Evolutionary conservation across 805 yeast genomes (phyloP).

Genomic region (Yarrowia porcina): DNA sequence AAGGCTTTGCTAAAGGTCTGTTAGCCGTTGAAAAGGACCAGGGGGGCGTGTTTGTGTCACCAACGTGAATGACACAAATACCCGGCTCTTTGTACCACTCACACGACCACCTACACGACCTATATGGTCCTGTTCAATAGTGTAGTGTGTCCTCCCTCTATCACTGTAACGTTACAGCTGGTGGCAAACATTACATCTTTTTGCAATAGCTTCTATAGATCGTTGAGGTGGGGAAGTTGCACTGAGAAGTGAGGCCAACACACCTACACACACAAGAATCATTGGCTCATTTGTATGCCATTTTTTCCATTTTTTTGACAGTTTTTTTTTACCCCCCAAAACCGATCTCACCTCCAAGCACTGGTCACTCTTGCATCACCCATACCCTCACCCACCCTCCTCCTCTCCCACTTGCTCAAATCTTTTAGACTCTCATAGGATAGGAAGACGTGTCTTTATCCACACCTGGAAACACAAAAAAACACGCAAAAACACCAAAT

Average conservation of each 20-base stretch:
- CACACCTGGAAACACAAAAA: too few species aligned
- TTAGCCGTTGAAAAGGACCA: neutral
- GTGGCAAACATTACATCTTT: too few species aligned
- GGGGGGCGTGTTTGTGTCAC: too few species aligned
- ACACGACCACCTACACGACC: too few species aligned
- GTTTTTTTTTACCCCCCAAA: neutral
- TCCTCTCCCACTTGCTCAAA: too few species aligned
- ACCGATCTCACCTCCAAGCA: too few species aligned
- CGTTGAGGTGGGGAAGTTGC: neutral
- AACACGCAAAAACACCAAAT: neutral
- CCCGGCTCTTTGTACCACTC: neutral
- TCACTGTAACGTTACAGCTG: constrained; percentile 8
- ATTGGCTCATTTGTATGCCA: neutral
- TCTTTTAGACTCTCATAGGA: neutral
- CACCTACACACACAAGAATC: too few species aligned
- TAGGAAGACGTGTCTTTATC: neutral
- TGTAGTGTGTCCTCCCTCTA: too few species aligned
- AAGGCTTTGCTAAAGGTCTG: neutral
- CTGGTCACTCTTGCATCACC: neutral
- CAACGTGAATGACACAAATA: too few species aligned
- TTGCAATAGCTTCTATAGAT: neutral
- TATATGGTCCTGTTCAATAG: too few species aligned
- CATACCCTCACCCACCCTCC: neutral
- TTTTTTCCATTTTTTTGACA: too few species aligned
- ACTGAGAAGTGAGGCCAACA: too few species aligned